These are phyloP conservation scores for Penicillium salamii DNA, from an alignment of 495 filamentous ascomycete species.

Conservation along the genomic window DNA sequence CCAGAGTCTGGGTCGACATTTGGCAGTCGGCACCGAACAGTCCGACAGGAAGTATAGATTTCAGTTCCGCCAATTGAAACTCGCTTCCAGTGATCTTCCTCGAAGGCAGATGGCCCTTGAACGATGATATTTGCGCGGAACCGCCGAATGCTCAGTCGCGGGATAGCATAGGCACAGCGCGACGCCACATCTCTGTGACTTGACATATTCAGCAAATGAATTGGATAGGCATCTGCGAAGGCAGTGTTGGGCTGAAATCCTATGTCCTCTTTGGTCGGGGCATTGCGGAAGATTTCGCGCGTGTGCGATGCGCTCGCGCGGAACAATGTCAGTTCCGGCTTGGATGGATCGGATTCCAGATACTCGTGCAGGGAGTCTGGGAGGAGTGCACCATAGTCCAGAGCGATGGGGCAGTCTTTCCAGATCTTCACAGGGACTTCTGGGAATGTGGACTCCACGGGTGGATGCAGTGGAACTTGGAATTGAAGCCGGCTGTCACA, in stretches of 20 bases:
- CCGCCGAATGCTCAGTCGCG: constrained; percentile 61
- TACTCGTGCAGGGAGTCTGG: constrained; percentile 59
- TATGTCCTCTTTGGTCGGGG: constrained; percentile 62
- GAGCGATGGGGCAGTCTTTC: constrained; percentile 59
- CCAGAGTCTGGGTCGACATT: constrained; percentile 79
- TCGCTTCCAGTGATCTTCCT: constrained; percentile 77
- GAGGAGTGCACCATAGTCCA: constrained; percentile 46
- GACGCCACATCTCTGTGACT: constrained; percentile 63
- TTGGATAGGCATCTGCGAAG: constrained; percentile 86
- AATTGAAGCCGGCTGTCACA: constrained; percentile 38
- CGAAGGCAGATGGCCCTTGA: constrained; percentile 59
- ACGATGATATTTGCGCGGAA: constrained; percentile 86
- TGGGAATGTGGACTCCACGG: constrained; percentile 51
- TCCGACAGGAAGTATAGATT: constrained; percentile 65
- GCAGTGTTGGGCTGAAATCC: constrained; percentile 76
- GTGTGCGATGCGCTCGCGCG: constrained; percentile 58
- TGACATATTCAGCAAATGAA: constrained; percentile 75
- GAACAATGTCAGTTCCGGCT: constrained; percentile 62
- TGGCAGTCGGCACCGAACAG: constrained; percentile 75
- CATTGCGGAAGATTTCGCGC: constrained; percentile 71
- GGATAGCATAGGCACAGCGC: constrained; percentile 52
- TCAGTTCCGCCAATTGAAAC: constrained; percentile 51
- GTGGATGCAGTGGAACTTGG: constrained; percentile 63
- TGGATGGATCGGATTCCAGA: constrained; percentile 38
- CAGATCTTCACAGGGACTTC: constrained; percentile 70